Evolutionary conservation across 2,329 filamentous ascomycete genomes (phyloP).

Genomic region (Fusarium penzigii): DNA sequence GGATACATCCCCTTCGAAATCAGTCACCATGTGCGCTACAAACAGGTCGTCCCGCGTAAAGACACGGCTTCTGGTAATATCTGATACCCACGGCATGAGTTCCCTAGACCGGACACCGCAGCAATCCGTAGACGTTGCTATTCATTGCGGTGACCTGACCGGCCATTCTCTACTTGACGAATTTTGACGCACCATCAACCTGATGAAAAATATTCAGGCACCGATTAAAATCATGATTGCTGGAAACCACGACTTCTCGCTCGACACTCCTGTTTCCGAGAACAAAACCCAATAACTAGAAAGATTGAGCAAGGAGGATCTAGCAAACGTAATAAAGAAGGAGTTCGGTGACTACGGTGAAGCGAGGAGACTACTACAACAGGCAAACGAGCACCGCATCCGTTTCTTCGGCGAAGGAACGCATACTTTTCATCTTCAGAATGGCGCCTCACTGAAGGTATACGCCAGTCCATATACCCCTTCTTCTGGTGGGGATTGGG

Average conservation of each 20-base stretch:
- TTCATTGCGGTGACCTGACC: conserved; percentile 54
- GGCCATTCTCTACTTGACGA: conserved; percentile 43
- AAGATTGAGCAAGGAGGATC: conserved; percentile 4
- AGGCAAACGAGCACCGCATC: conserved; percentile 32
- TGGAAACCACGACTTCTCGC: conserved; percentile 53
- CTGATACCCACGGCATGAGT: conserved; percentile 16
- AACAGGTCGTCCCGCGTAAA: neutral
- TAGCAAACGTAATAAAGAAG: conserved; percentile 6
- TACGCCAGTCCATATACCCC: conserved; percentile 51
- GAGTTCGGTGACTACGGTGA: conserved; percentile 42
- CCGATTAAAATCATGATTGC: conserved; percentile 51
- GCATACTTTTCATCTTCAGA: conserved; percentile 40
- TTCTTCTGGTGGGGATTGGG: conserved; percentile 37
- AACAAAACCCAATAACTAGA: conserved; percentile 24
- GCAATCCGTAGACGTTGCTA: conserved; percentile 39
- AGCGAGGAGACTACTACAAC: conserved; percentile 29
- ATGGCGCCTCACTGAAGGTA: conserved; percentile 42
- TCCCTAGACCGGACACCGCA: conserved; percentile 2
- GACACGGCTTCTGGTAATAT: conserved; percentile 19
- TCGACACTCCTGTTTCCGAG: conserved; percentile 38
- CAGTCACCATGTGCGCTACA: neutral
- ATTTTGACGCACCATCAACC: conserved; percentile 37
- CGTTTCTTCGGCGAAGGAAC: conserved; percentile 45
- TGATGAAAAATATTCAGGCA: conserved; percentile 42
- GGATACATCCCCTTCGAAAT: neutral